phyloP scores from a whole-genome alignment of 148 eudicot species.

The Mesembryanthemum crystallinum region DNA sequence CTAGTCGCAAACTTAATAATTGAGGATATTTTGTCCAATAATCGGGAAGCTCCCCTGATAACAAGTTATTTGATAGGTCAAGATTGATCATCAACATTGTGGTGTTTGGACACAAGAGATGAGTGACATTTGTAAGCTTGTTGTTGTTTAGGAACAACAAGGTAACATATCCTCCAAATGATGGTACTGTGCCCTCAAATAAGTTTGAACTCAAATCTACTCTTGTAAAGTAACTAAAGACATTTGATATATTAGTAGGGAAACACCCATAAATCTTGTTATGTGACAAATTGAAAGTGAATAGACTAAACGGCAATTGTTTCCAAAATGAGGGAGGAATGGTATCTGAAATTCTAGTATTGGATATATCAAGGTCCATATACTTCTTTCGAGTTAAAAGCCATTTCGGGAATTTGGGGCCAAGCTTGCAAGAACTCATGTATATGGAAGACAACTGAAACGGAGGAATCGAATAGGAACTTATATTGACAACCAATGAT shows the following conservation, averaged over 20 bases:
- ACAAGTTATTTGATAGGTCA: conserved; percentile 25
- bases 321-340: conserved; percentile 16
- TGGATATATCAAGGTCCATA: not conserved
- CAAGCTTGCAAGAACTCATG: not conserved
- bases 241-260: not conserved
- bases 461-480: conserved; percentile 21
- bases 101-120: conserved; percentile 4
- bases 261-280: conserved; percentile 4
- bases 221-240: not conserved
- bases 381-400: conserved; percentile 4
- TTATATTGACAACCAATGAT: conserved; percentile 11
- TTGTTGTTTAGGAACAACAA: not conserved
- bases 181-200: not conserved
- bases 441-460: not conserved
- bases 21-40: conserved; percentile 8
- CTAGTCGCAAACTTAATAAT: not conserved
- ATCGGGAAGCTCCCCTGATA: conserved; percentile 9
- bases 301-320: not conserved
- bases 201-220: conserved; percentile 16
- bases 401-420: conserved; percentile 29
- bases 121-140: not conserved
- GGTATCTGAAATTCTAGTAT: conserved; percentile 5
- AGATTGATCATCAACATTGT: not conserved
- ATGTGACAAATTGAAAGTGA: not conserved
- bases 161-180: not conserved